These are phyloP conservation scores for Capronia americana DNA, from an alignment of 2,329 filamentous ascomycete species.

Conservation along the genomic window DNA sequence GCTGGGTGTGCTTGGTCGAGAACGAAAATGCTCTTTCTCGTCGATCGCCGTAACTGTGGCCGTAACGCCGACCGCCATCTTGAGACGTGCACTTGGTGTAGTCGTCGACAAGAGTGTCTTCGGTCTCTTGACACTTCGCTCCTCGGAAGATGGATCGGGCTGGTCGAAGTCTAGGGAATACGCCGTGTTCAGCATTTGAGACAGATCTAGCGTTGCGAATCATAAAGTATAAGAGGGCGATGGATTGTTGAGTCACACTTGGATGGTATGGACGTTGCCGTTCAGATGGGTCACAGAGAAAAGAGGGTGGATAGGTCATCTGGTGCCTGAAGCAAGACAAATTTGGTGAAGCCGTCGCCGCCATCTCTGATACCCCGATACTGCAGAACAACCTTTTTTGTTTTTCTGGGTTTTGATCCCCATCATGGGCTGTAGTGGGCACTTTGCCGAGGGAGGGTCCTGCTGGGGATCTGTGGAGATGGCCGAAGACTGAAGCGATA, in stretches of 20 bases:
- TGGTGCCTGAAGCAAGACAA: constrained; percentile 15
- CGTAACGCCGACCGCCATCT: constrained; percentile 9
- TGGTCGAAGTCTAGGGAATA: constrained; percentile 12
- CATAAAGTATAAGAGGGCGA: constrained; percentile 15
- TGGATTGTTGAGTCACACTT: constrained; percentile 9
- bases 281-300: constrained; percentile 7
- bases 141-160: neutral
- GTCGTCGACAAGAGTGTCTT: constrained; percentile 7
- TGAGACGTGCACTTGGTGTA: neutral
- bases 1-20: constrained; percentile 15
- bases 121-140: constrained; percentile 16
- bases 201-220: constrained; percentile 5
- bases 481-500: neutral
- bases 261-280: too few relatives aligned
- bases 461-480: neutral
- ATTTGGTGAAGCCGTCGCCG: constrained; percentile 12
- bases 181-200: constrained; percentile 18
- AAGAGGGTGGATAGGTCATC: constrained; percentile 14
- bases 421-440: too few relatives aligned
- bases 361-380: neutral
- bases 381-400: too few relatives aligned
- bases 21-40: constrained; percentile 1
- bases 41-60: constrained; percentile 9
- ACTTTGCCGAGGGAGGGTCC: too few relatives aligned
- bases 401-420: too few relatives aligned